phyloP scores from a whole-genome alignment of 2,329 filamentous ascomycete species.

The Colletotrichum sp. region DNA sequence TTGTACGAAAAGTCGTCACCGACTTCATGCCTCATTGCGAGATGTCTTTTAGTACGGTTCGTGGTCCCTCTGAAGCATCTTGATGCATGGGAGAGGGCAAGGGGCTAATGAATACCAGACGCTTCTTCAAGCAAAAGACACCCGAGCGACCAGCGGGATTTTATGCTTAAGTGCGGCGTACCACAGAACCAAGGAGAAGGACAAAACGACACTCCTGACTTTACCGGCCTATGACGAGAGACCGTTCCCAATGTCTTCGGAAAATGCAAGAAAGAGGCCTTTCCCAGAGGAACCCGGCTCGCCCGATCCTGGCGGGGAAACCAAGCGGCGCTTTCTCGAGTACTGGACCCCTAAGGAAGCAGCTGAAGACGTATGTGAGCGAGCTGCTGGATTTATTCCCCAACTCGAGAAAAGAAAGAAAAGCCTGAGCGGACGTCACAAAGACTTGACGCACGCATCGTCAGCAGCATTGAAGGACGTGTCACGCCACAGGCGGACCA shows the following conservation, averaged over 20 bases:
- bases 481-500: background rate
- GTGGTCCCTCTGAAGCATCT: background rate
- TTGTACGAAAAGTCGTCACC: background rate
- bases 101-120: background rate
- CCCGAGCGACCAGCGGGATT: background rate
- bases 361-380: background rate
- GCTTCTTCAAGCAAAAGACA: rapidly evolving
- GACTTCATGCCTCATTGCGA: background rate
- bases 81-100: background rate
- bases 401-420: background rate
- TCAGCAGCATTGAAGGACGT: background rate
- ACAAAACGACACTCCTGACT: background rate
- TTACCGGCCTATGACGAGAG: background rate
- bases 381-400: background rate
- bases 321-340: background rate
- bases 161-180: rapidly evolving
- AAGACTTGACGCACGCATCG: background rate
- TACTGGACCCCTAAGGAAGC: background rate
- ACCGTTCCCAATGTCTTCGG: background rate
- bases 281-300: rapidly evolving
- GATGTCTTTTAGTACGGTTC: rapidly evolving
- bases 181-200: background rate
- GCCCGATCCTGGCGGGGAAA: background rate
- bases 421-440: background rate
- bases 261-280: background rate